Base-by-base conservation (phyloP, 768 basidiomycete species). In the Mycena rebaudengoi region DNA sequence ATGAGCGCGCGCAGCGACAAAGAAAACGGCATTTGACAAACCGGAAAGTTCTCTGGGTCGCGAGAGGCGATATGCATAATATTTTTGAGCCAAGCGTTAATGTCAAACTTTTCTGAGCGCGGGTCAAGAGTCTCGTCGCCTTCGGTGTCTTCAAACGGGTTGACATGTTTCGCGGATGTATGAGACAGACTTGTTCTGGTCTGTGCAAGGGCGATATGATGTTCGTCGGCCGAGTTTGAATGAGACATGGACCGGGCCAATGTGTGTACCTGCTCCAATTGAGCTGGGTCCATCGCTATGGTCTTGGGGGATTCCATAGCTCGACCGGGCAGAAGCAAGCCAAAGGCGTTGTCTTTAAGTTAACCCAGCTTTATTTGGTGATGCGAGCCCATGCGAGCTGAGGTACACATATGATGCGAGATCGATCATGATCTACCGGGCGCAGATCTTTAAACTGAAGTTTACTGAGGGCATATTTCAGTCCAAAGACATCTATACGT, bases 101-200 rank as follows among this genome's bases (percentile, higher is more conserved):
- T 72, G 54, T 79, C 71, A 52, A 82, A 82, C 61, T 72, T 72
- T 12, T 65, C 63, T 0, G 75, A 76, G 49, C 69, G 74, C 14
- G 80, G 80, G 65, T 81, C 76, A 50, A 80, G 69, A 7, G 26
- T 58, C 25, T 67, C 71, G 68, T 54, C 71, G 53, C 71, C 77
- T 32, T 68, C 53, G 10, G 67, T 53, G 35, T 71, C 74, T 12
- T 72, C 58, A 75, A 79, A 54, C 67, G 65, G 60, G 69, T 73
- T 69, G 51, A 51, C 16, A n/a, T 29, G 30, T 40, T 56, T 67
- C 7, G 57, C 30, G 30, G 18, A 16, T 28, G n/a, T n/a, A n/a
- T 56, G 12, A n/a, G 51, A 29, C 13, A n/a, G 33, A 14, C 41
- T 25, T 20, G 14, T 44, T 8, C 40, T 44, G 28, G 55, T 46